Evolutionary conservation across 768 basidiomycete genomes (phyloP), one percentile per base, ranked within the genome.

Genomic region (Suillus tomentosus): DNA sequence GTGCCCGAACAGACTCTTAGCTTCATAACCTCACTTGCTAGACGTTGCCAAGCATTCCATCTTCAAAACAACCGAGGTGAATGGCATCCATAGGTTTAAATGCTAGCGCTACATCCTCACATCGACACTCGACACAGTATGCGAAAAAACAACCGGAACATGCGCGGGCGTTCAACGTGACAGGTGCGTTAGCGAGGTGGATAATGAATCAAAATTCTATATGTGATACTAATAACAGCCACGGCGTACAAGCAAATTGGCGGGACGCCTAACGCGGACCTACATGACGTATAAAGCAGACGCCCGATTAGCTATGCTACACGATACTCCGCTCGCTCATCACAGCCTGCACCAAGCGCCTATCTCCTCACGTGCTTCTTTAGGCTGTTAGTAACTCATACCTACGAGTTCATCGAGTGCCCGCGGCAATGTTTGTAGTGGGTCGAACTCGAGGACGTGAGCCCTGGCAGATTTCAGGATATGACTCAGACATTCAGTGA

Each of bases 311-410:
- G 5, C 31, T 31, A 31, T 6, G 5, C 31, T 31, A 91, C 84
- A 64, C 27, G 27, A 27, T 27, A 27, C 85, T 87, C 92, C 31
- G 4, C 5, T 31, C 31, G 31, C 5, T 31, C 31, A 31, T 31
- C 6, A 6, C 31, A 6, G 0, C 31, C 31, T 31, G 31, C 31
- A 93, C 85, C 39, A 94, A 78, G 64, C 85, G 79, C 5, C 85
- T 81, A 93, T 90, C 66, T 94, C 92, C 53, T 86, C 82, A 69
- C 85, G 85, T 91, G 87, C 72, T 91, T 91, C 82, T 93, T 94
- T 50, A 92, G 90, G 69, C 88, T 90, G 62, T 89, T 85, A 0
- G 90, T 86, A 64, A 94, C 27, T 27, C 27, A 27, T 90, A 5
- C 91, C 91, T 61, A 91, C 88, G 9, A 93, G 80, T 39, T 84